Evolutionary conservation across 805 yeast species (phyloP).

Genomic region (Ogataea ganodermae): DNA sequence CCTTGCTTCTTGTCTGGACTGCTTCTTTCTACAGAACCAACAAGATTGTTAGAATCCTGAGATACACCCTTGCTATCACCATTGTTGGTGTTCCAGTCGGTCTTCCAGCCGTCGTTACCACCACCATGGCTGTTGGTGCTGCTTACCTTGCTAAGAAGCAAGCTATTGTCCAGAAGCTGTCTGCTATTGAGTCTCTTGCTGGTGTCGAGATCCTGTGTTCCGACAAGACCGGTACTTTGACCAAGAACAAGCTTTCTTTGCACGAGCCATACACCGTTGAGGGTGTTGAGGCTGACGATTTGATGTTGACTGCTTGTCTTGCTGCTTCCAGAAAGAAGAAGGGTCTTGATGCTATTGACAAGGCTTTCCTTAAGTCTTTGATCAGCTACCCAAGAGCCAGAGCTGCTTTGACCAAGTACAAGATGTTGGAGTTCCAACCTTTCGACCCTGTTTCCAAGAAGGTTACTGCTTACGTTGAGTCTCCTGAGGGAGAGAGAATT

Average conservation of each 20-base stretch:
- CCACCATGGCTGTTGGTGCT: slow-evolving; percentile 99
- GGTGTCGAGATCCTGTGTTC: slow-evolving; percentile 98
- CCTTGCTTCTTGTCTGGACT: slow-evolving; percentile 87
- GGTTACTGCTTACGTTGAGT: slow-evolving; percentile 92
- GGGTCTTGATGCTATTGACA: slow-evolving; percentile 97
- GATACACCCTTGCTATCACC: slow-evolving; percentile 93
- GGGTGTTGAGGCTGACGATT: slow-evolving; percentile 94
- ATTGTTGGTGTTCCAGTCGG: slow-evolving; percentile 98
- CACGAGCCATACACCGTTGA: slow-evolving; percentile 98
- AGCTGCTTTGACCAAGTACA: slow-evolving; percentile 89
- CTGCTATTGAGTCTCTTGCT: slow-evolving; percentile 95
- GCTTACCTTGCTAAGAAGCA: slow-evolving; percentile 96
- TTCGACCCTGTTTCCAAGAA: slow-evolving; percentile 97
- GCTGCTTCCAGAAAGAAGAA: slow-evolving; percentile 98
- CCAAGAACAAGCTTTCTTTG: slow-evolving; percentile 93
- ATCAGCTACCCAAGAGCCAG: slow-evolving; percentile 89
- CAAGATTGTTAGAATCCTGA: slow-evolving; percentile 81
- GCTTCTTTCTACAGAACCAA: slow-evolving; percentile 93
- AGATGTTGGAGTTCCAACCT: slow-evolving; percentile 94
- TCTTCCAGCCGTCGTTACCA: slow-evolving; percentile 97
- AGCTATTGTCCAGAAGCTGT: slow-evolving; percentile 94
- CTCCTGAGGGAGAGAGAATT: slow-evolving; percentile 94
- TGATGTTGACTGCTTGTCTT: slow-evolving; percentile 96
- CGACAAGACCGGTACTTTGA: slow-evolving; percentile 96
- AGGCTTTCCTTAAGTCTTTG: slow-evolving; percentile 92